Evolutionary conservation across 2,329 filamentous ascomycete genomes (phyloP), one percentile per base, ranked within the genome.

Genomic region (Diaporthe humulicola): DNA sequence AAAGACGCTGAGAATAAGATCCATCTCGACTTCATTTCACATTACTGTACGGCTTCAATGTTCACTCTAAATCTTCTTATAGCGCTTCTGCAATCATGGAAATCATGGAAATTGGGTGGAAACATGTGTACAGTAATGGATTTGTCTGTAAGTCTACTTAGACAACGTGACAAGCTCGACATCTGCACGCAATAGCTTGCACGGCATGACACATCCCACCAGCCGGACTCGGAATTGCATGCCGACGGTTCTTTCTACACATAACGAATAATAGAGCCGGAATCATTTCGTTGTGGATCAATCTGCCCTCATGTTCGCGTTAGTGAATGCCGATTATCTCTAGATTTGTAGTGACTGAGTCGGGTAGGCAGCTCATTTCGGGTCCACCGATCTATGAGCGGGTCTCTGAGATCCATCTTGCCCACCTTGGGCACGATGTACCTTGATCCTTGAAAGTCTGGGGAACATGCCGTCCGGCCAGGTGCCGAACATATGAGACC

Each of bases 301-400:
- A n/a, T 4, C 7, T 33, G 17, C 57, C 22, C n/a, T 60, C 5
- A 9, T n/a, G 10, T 19, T 64, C n/a, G 25, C 40, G 40, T 64
- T 48, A 30, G 28, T 33, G 40, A 30, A 19, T 33, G 15, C 60
- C 25, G 60, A 48, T 22, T 64, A 33, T 64, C 25, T 42, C 25
- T 60, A 9, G 6, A 42, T 64, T n/a, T 10, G 38, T 9, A 22
- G 17, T 30, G 60, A 30, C 60, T 48, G 60, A 48, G 60, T 64
- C 60, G 60, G 40, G 25, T 3, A 22, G 19, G 25, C 25, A 48
- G 4, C 8, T 33, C 40, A 48, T 64, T 30, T 64, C 60, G 60
- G 60, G 7, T 48, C 60, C 60, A 64, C 60, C 40, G 60, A 48
- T 64, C 60, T 45, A 10, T 42, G 6, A 48, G 58, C 38, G 58